Conservation (phyloP, 352 stramenopile genomes). For the Paralagenidium karlingii region DNA sequence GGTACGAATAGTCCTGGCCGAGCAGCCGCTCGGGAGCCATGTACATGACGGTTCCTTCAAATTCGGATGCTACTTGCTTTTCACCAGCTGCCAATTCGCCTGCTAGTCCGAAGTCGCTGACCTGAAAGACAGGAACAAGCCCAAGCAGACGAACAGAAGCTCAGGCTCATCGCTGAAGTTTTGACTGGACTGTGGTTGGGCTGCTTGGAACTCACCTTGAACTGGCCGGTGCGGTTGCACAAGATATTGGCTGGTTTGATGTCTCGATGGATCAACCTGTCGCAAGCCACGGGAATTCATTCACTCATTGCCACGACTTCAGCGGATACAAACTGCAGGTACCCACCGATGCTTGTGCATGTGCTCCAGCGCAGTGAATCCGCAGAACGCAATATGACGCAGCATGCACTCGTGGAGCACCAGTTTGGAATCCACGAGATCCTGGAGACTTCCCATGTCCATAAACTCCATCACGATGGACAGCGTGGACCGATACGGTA, state of each 20-base stretch:
- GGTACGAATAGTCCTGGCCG: conserved; percentile 73
- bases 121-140: no score
- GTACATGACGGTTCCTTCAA: conserved; percentile 90
- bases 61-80: conserved; percentile 72
- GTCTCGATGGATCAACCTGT: conserved; percentile 76
- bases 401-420: conserved; percentile 30
- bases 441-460: conserved; percentile 82
- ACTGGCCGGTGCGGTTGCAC: conserved; percentile 70
- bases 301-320: no score
- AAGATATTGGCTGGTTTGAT: conserved; percentile 88
- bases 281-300: background rate
- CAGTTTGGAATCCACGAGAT: conserved; percentile 26
- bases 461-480: conserved; percentile 90
- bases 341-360: conserved; percentile 66
- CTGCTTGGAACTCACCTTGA: conserved; percentile 39
- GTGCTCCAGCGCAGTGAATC: conserved; percentile 66
- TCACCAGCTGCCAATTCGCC: conserved; percentile 46
- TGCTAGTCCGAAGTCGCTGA: conserved; percentile 74
- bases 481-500: conserved; percentile 51
- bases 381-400: conserved; percentile 69
- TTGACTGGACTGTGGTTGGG: no score
- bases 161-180: no score
- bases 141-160: no score
- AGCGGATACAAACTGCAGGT: background rate
- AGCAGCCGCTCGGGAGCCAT: conserved; percentile 90